These are phyloP conservation scores for Lactifluus hygrophoroides DNA, from an alignment of 768 basidiomycete genomes.

Conservation along the genomic window DNA sequence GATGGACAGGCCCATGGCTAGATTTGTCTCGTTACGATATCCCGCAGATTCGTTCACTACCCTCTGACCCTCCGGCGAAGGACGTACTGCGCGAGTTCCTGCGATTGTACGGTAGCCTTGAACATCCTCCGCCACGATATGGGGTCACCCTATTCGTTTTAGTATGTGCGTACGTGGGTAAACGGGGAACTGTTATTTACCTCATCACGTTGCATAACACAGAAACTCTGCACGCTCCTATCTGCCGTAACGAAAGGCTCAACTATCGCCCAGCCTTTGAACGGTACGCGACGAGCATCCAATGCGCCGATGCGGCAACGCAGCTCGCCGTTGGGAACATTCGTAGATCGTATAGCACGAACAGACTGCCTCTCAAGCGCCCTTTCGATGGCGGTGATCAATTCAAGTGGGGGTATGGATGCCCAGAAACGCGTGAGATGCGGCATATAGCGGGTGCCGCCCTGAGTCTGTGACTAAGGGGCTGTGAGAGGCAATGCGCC, in stretches of 20 bases:
- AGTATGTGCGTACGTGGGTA: neutral
- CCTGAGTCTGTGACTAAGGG: slow-evolving; percentile 74
- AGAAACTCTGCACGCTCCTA: slow-evolving; percentile 46
- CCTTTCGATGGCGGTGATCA: slow-evolving; percentile 47
- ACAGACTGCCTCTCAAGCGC: slow-evolving; percentile 42
- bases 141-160: slow-evolving; percentile 53
- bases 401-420: slow-evolving; percentile 40
- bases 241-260: slow-evolving; percentile 49
- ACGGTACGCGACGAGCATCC: slow-evolving; percentile 53
- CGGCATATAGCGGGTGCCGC: slow-evolving; percentile 61
- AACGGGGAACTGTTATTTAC: slow-evolving; percentile 32
- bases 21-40: neutral
- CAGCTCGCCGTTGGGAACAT: slow-evolving; percentile 26
- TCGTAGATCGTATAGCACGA: neutral
- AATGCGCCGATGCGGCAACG: slow-evolving; percentile 49
- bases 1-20: neutral
- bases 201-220: slow-evolving; percentile 60
- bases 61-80: slow-evolving; percentile 19
- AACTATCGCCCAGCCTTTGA: slow-evolving; percentile 69
- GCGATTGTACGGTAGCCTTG: slow-evolving; percentile 50
- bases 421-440: slow-evolving; percentile 80
- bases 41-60: neutral
- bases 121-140: slow-evolving; percentile 73
- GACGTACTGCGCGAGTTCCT: slow-evolving; percentile 51
- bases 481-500: neutral